phyloP scores from a whole-genome alignment of 2,329 filamentous ascomycete genomes.

The Camillea tinctor region DNA sequence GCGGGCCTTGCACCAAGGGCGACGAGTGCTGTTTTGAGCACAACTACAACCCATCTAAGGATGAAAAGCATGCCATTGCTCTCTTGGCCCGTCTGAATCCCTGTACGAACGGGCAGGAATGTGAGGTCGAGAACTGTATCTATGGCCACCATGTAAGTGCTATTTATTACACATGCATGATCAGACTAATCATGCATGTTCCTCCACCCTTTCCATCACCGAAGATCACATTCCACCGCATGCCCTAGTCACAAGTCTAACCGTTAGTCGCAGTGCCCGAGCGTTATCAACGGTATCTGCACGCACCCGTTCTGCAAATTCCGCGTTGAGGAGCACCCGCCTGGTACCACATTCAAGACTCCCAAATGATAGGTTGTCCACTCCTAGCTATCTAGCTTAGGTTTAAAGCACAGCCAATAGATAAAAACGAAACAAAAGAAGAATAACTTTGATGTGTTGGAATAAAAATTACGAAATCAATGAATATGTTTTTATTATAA shows the following conservation, averaged over 20 bases:
- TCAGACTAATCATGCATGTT: too few species aligned
- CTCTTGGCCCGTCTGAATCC: constrained; percentile 57
- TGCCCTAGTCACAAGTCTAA: constrained; percentile 16
- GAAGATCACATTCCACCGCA: background rate
- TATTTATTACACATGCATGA: background rate
- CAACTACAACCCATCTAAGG: constrained; percentile 49
- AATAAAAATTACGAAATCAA: too few species aligned
- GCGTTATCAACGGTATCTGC: constrained; percentile 50
- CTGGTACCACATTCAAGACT: constrained; percentile 50
- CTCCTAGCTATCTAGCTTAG: background rate
- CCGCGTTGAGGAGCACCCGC: constrained; percentile 51
- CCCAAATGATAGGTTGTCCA: constrained; percentile 10
- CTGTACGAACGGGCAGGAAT: constrained; percentile 57
- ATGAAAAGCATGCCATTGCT: constrained; percentile 56
- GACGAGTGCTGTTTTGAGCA: constrained; percentile 58
- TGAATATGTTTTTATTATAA: too few species aligned
- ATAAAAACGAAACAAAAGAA: too few species aligned
- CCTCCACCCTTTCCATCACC: too few species aligned
- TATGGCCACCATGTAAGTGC: constrained; percentile 60
- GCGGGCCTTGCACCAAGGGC: constrained; percentile 55
- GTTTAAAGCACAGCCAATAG: background rate
- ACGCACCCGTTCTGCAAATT: constrained; percentile 57
- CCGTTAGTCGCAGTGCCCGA: constrained; percentile 46
- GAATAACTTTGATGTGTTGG: too few species aligned
- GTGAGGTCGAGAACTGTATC: constrained; percentile 56